Base-by-base conservation (phyloP, 441 rosid species). In the Theobroma grandiflorum region DNA sequence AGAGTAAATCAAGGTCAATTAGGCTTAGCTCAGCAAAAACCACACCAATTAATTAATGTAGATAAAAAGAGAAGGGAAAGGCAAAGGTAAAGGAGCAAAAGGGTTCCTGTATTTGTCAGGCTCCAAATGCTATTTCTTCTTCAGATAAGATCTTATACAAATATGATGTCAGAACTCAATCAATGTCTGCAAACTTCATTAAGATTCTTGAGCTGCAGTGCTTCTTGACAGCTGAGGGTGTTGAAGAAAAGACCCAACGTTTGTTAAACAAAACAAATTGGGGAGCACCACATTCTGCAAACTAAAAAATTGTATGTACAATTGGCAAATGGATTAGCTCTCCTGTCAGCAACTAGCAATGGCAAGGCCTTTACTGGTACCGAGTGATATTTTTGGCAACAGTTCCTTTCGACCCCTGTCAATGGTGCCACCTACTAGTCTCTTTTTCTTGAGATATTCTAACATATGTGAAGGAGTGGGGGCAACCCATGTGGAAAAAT, bases 401-500 rank as follows among this genome's bases (percentile, higher is more conserved):
- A 26, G 31, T 26, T 26, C 31, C 31, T 26, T 26, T 26, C 31
- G 31, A 26, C 31, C 31, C 31, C 0, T 26, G 31, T 26, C 31
- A 26, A 0, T 26, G 31, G 31, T 26, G 31, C 49, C 49, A 45
- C 49, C 8, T 45, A 45, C 10, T 45, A 26, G 31, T 26, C 8
- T 45, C 10, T 45, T 45, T 40, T 6, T 40, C 6, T 6, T 3
- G 10, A 45, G 49, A 45, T 79, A 84, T 59, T 50, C 72, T 4
- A 78, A 72, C 47, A 80, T 71, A 78, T 72, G 66, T 72, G 59
- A 78, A 82, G 69, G 69, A 79, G 88, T 80, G 82, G 91, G 83
- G 87, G 83, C 91, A 75, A 6, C 74, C 87, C 93, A 88, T 85
- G 92, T 91, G 97, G 88, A 75, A 74, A 62, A 74, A 77, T 65